These are phyloP conservation scores for Choiromyces venosus DNA, from an alignment of 495 filamentous ascomycete genomes.

Conservation along the genomic window DNA sequence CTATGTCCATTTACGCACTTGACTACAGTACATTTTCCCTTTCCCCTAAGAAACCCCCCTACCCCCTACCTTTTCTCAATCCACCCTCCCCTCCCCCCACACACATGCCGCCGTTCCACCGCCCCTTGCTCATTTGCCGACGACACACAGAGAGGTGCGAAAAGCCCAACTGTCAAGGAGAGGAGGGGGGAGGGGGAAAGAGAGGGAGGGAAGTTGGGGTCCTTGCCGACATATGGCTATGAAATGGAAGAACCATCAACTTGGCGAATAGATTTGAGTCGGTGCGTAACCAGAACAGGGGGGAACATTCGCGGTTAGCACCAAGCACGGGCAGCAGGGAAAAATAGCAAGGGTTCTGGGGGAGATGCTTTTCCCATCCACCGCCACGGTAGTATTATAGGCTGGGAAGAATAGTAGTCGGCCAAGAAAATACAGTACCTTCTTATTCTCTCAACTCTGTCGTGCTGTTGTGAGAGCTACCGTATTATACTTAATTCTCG, in stretches of 20 bases:
- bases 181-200: neutral
- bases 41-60: neutral
- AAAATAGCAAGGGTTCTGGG: neutral
- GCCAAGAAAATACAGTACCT: neutral
- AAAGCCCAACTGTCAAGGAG: slow-evolving; percentile 13
- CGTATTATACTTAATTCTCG: neutral
- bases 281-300: slow-evolving; percentile 21
- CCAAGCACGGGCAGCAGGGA: slow-evolving; percentile 29
- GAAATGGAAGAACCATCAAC: slow-evolving; percentile 10
- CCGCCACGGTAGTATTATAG: neutral
- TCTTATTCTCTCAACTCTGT: neutral
- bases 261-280: slow-evolving; percentile 27
- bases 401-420: neutral
- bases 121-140: slow-evolving; percentile 38
- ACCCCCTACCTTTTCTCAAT: neutral
- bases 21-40: neutral
- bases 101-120: slow-evolving; percentile 24
- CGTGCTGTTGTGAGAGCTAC: neutral
- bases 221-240: slow-evolving; percentile 10
- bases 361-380: slow-evolving; percentile 1
- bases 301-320: slow-evolving; percentile 25
- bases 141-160: slow-evolving; percentile 17
- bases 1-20: neutral
- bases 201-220: neutral
- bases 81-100: slow-evolving; percentile 14